A percentile compares a stretch with the other conserved stretches of the same genome.
Evolutionary conservation across 768 basidiomycete species (phyloP).

Genomic region (Termitomyces sp.): DNA sequence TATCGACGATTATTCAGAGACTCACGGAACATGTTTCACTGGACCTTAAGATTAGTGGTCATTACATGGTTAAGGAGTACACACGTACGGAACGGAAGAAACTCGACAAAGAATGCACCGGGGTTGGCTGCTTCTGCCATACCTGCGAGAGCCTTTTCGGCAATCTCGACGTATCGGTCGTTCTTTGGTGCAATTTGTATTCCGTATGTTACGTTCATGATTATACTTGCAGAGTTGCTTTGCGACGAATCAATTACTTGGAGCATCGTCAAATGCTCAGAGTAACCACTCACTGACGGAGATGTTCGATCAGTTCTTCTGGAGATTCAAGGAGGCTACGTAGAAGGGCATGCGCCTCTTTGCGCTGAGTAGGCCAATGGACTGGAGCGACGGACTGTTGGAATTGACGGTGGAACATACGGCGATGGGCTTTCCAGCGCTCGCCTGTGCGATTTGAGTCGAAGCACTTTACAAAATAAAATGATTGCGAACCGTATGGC

Average conservation of each 20-base stretch:
- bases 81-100: conserved; percentile 37
- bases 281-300: conserved; percentile 39
- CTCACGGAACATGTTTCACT: conserved; percentile 51
- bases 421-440: conserved; percentile 49
- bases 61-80: not conserved
- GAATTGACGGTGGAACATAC: conserved; percentile 51
- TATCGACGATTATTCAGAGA: not conserved
- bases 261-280: not conserved
- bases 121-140: conserved; percentile 48
- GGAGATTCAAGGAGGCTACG: conserved; percentile 40
- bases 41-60: not conserved
- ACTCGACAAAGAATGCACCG: conserved; percentile 51
- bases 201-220: conserved; percentile 53
- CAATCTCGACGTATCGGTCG: conserved; percentile 47
- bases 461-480: not conserved
- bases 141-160: conserved; percentile 48
- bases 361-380: conserved; percentile 43
- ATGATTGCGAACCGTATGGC: conserved; percentile 37
- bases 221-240: conserved; percentile 48
- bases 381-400: conserved; percentile 36
- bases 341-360: conserved; percentile 42
- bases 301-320: conserved; percentile 42
- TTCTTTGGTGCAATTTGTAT: conserved; percentile 38
- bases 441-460: conserved; percentile 31
- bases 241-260: not conserved